A percentile compares a stretch with the other conserved stretches of the same genome.
Conservation (phyloP, 768 basidiomycete genomes). For the Stropharia rugosoannulata region DNA sequence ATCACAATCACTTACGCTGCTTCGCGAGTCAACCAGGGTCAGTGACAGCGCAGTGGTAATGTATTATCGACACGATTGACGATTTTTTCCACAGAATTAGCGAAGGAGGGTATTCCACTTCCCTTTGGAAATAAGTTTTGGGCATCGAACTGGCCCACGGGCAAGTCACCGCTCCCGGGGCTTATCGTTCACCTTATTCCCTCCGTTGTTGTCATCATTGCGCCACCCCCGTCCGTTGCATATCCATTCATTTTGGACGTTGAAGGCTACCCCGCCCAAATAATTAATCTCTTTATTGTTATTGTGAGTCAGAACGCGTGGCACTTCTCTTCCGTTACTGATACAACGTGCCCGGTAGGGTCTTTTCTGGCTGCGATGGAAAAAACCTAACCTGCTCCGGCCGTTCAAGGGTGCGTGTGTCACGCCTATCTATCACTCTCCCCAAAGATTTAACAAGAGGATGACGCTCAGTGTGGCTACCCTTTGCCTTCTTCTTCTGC, state of each 20-base stretch:
- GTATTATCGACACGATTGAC: background rate
- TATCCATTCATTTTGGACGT: slow-evolving; percentile 66
- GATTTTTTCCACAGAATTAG: slow-evolving; percentile 38
- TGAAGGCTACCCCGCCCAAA: slow-evolving; percentile 50
- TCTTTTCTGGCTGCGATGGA: slow-evolving; percentile 56
- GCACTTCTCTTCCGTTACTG: background rate
- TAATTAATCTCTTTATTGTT: slow-evolving; percentile 56
- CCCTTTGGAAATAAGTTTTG: slow-evolving; percentile 59
- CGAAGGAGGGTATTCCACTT: slow-evolving; percentile 62
- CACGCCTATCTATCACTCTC: no score
- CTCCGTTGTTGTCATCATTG: slow-evolving; percentile 55
- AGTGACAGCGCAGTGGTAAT: background rate
- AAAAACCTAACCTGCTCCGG: slow-evolving; percentile 40
- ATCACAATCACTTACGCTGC: slow-evolving; percentile 43
- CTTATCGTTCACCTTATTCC: slow-evolving; percentile 56
- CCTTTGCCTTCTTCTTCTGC: slow-evolving; percentile 54
- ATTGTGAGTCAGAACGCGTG: slow-evolving; percentile 33
- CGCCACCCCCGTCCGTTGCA: slow-evolving; percentile 48
- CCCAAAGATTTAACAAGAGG: background rate
- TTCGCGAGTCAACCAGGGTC: slow-evolving; percentile 52
- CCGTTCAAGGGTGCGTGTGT: slow-evolving; percentile 50
- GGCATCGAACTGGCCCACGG: slow-evolving; percentile 64
- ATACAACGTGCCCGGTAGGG: slow-evolving; percentile 29
- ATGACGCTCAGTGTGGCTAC: slow-evolving; percentile 47
- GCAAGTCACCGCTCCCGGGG: slow-evolving; percentile 54